Evolutionary conservation across 768 basidiomycete genomes (phyloP), one percentile per base, ranked within the genome.

Genomic region (Suillus subaureus): DNA sequence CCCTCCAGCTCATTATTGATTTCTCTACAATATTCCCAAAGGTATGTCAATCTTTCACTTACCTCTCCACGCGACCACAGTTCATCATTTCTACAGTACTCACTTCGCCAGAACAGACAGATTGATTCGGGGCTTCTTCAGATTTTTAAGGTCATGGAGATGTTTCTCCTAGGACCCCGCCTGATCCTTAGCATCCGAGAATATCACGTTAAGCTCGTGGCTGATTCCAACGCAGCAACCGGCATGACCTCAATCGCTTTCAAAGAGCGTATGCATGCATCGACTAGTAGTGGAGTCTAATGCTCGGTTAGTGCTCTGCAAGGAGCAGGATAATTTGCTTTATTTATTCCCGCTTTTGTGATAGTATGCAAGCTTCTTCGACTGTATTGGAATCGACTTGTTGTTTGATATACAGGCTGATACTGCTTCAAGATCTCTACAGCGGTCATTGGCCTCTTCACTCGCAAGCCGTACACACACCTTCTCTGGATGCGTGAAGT

Each of bases 11-110:
- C 12, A 23, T 47, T 47, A 0, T 21, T 45, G 1, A 8, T 35
- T 35, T 35, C 35, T 1, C 35, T 9, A 8, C 35, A 1, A 0
- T 8, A 9, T 47, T 13, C 0, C 0, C n/a, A 23, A 5, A 1
- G n/a, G n/a, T 23, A 23, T 23, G 47, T 18, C 47, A 13, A 47
- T 47, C n/a, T 23, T 47, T 47, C 45, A 13, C 21, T 47, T 3
- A 47, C 47, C n/a, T 47, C 47, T 23, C 5, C n/a, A 47, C 23
- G 47, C 12, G 11, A 47, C n/a, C 5, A 23, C n/a, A 2, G 2
- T 23, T 47, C 5, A 13, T 47, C 47, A 23, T 23, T 23, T 13
- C n/a, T 47, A 13, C 23, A 47, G 45, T 11, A 47, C 21, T 1
- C 2, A 12, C 0, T 11, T 23, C 23, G n/a, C 11, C 11, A 12